A percentile compares a stretch with the other conserved stretches of the same genome.
Conservation (phyloP, 176 grass and related monocot genomes). For the Neostapfia colusana region DNA sequence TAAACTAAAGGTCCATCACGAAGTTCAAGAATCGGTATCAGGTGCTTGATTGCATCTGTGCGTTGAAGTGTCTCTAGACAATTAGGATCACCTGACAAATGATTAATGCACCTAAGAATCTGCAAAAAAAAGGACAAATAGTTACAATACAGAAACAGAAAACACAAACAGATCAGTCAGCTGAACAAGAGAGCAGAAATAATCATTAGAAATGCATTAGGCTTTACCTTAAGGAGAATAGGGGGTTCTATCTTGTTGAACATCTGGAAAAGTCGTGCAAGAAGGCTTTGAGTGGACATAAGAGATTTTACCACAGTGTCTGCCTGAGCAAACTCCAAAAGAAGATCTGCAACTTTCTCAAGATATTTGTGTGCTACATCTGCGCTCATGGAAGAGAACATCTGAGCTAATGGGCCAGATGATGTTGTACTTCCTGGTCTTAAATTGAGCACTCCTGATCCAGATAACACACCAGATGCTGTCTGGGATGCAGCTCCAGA, state of each 20-base stretch:
- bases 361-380: slow-evolving; percentile 93
- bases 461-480: slow-evolving; percentile 94
- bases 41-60: slow-evolving; percentile 95
- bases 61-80: slow-evolving; percentile 96
- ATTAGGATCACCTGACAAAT: slow-evolving; percentile 95
- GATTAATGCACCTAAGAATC: slow-evolving; percentile 97
- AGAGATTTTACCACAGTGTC: slow-evolving; percentile 83
- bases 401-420: slow-evolving; percentile 85
- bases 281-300: slow-evolving; percentile 81
- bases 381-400: slow-evolving; percentile 88
- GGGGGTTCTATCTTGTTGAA: slow-evolving; percentile 96
- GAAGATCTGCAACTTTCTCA: slow-evolving; percentile 95
- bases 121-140: slow-evolving; percentile 38
- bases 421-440: slow-evolving; percentile 96
- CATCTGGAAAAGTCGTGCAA: slow-evolving; percentile 93
- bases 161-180: slow-evolving; percentile 27
- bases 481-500: slow-evolving; percentile 93
- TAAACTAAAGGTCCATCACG: slow-evolving; percentile 76
- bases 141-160: slow-evolving; percentile 29
- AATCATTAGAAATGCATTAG: slow-evolving; percentile 19
- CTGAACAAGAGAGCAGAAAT: slow-evolving; percentile 36
- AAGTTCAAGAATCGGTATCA: slow-evolving; percentile 98
- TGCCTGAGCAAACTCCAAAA: slow-evolving; percentile 96
- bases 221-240: slow-evolving; percentile 87
- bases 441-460: slow-evolving; percentile 97